Evolutionary conservation across 2,329 filamentous ascomycete genomes (phyloP).

Genomic region (Diaporthe aspalathi): DNA sequence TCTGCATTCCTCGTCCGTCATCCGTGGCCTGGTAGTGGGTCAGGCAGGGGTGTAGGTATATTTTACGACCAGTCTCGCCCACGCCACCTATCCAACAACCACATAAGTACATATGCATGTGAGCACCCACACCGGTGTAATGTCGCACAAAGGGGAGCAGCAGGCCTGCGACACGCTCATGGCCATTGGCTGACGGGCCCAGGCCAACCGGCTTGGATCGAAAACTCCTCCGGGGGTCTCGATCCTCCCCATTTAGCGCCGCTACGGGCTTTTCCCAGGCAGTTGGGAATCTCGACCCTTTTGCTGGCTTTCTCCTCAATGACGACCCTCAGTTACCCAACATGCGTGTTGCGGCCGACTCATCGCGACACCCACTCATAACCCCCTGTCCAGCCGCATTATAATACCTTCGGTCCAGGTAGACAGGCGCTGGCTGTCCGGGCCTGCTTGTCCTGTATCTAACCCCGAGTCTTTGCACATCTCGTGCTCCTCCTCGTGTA

Average conservation of each 20-base stretch:
- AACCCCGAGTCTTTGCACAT: neutral
- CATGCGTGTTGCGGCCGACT: slow-evolving; percentile 22
- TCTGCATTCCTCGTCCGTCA: too few relatives aligned
- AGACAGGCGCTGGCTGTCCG: neutral
- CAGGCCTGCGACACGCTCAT: neutral
- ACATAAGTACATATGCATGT: neutral
- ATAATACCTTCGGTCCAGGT: neutral
- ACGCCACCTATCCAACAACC: neutral
- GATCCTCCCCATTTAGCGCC: slow-evolving; percentile 23
- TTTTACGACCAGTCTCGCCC: neutral
- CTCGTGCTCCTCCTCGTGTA: neutral
- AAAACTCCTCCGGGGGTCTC: neutral
- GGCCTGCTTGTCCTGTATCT: neutral
- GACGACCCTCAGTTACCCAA: neutral
- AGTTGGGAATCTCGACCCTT: neutral
- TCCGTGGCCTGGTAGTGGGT: too few relatives aligned
- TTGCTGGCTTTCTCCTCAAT: slow-evolving; percentile 25
- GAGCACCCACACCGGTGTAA: neutral
- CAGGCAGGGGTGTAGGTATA: too few relatives aligned
- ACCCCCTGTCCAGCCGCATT: neutral
- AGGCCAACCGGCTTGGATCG: neutral
- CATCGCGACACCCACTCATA: slow-evolving; percentile 21
- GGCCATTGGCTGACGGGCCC: slow-evolving; percentile 11
- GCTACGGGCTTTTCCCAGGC: slow-evolving; percentile 11
- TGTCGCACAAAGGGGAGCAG: slow-evolving; percentile 3